Evolutionary conservation across 495 filamentous ascomycete species (phyloP), one percentile per base, ranked within the genome.

Genomic region (Aspergillus sparsus): DNA sequence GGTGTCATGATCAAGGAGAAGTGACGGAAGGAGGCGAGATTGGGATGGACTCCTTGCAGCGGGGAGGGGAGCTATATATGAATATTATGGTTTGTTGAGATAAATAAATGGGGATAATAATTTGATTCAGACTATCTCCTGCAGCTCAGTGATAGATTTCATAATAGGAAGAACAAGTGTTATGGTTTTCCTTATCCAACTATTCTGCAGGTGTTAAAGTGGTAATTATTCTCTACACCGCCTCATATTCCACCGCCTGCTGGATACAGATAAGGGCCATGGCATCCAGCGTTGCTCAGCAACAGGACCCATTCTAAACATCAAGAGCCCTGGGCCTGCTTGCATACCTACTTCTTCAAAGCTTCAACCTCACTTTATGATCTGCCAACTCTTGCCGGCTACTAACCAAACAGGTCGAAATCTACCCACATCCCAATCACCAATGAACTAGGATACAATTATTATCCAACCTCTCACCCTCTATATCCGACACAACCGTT

Each of bases 261-360:
- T 61, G 13, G 5, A 67, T 57, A 10, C 5, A 65, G 73, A 33
- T 60, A 68, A 66, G 70, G 61, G 61, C 60, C 61, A 66, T 68
- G 37, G 44, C 50, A 16, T 42, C 47, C n/a, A 18, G 41, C 60
- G 75, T 80, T 80, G 77, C 77, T 71, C 62, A 67, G 77, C 77
- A 80, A 80, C 77, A 46, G 53, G 31, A 59, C 60, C 59, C 46
- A 65, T 63, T 61, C 74, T 70, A 80, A 80, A 80, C 75, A 78
- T 69, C 57, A 62, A 54, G 49, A 41, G 49, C 62, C 65, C 60
- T 60, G 59, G 55, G 55, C 64, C 67, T 62, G 53, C 62, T 66
- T 68, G 65, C 66, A 67, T 71, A 62, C 63, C 39, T 58, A 66
- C 68, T 71, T 71, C 71, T 67, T 66, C 66, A 62, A 71, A 65